Percentiles rank a stretch among this genome's conserved stretches.
These are phyloP conservation scores for Aegilops bicornis DNA, from an alignment of 176 grass and related monocot genomes.

Conservation along the genomic window DNA sequence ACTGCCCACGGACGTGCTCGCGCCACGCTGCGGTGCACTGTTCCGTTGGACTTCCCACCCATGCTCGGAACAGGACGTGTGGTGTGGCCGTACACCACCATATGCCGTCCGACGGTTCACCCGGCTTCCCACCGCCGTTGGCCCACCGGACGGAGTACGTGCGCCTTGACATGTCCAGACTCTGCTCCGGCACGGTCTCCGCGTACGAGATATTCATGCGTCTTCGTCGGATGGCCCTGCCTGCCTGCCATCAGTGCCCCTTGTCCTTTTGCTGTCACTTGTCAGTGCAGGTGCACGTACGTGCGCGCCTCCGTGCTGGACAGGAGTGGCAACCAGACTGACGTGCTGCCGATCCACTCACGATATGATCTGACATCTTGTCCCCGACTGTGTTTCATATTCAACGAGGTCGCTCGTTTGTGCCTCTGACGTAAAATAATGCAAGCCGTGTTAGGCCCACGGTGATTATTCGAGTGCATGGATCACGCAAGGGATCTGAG, in stretches of 20 bases:
- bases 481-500: no score
- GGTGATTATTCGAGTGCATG: no score
- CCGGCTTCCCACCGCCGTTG: neutral
- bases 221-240: neutral
- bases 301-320: neutral
- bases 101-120: neutral
- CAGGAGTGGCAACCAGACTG: neutral
- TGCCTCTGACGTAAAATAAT: no score
- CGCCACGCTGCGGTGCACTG: neutral
- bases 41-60: neutral
- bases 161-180: neutral
- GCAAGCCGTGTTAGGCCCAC: no score
- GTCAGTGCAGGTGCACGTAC: neutral
- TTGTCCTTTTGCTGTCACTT: neutral
- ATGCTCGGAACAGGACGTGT: neutral
- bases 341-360: neutral
- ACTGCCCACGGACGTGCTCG: neutral
- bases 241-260: neutral
- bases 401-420: no score
- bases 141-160: neutral
- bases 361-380: neutral
- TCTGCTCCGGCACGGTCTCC: neutral
- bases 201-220: no score
- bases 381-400: neutral
- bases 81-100: neutral